Evolutionary conservation across 306 rosid species (phyloP), one percentile per base, ranked within the genome.

Genomic region (Inga oerstediana): DNA sequence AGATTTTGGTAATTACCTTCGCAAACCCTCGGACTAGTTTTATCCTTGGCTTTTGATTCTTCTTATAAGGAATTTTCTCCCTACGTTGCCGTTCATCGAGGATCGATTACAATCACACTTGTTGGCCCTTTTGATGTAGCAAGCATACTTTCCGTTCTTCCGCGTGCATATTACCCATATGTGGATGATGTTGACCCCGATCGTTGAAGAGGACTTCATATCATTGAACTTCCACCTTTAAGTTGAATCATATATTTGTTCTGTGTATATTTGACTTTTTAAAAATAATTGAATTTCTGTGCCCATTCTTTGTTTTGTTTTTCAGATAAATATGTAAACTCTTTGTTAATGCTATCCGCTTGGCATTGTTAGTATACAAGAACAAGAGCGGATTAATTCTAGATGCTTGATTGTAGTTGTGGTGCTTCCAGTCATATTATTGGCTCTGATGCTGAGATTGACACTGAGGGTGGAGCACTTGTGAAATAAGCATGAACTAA

Each of bases 1-100:
- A 91, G 88, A 78, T 92, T 92, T 76, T 92, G 97, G 97, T 92
- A 92, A 54, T 44, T 17, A 10, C 54, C 51, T 6, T 78, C 74
- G 27, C n/a, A 44, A 52, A 19, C 71, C 45, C 70, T 19, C 19
- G 14, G 15, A 10, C 24, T 34, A 22, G 49, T 1, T 43, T 45
- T 45, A 12, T 73, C 24, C 14, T 30, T 44, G 27, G 32, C 51
- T 14, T 74, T 79, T 51, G 39, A n/a, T 79, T 51, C 39, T 56
- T 20, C 15, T 17, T 46, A 5, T 66, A 16, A 43, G 80, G 72
- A 61, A 43, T 41, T 27, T 77, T 1, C 11, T 15, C 30, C 16
- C 80, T 6, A 5, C 44, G 10, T 41, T 37, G 24, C 46, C 49
- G 49, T 51, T 75, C 48, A 10, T 54, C 20, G 48, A 37, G n/a